phyloP scores from a whole-genome alignment of 108 stramenopile species.

The Skeletonema costatum region DNA sequence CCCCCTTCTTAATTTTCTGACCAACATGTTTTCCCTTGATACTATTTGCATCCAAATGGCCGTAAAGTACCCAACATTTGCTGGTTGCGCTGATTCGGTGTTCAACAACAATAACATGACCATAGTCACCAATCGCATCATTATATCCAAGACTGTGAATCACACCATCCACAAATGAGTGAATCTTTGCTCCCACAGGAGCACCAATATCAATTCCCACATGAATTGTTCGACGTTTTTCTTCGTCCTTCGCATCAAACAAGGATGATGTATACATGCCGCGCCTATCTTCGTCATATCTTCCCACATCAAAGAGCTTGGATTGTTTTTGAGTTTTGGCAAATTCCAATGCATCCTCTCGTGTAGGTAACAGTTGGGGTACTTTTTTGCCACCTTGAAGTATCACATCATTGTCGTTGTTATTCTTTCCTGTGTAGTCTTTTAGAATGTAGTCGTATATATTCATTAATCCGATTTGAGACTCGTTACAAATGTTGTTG shows the following conservation, averaged over 20 bases:
- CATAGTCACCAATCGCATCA: conserved; percentile 80
- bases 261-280: conserved; percentile 67
- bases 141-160: conserved; percentile 83
- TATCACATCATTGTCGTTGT: conserved; percentile 7
- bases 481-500: neutral
- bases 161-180: conserved; percentile 71
- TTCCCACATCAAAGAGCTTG: conserved; percentile 48
- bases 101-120: conserved; percentile 77
- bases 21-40: conserved; percentile 16
- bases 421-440: conserved; percentile 27
- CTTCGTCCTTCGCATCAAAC: conserved; percentile 54
- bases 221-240: conserved; percentile 68
- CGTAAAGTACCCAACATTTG: conserved; percentile 75
- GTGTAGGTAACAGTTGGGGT: conserved; percentile 26
- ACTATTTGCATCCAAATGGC: conserved; percentile 64
- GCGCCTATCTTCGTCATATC: conserved; percentile 80
- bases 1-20: conserved; percentile 47
- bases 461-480: conserved; percentile 13
- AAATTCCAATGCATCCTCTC: conserved; percentile 31
- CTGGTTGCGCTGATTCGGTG: conserved; percentile 42
- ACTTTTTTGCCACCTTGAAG: conserved; percentile 15
- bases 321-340: conserved; percentile 21
- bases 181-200: conserved; percentile 72
- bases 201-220: conserved; percentile 81
- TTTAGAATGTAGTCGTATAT: conserved; percentile 37